Evolutionary conservation across 2,329 filamentous ascomycete genomes (phyloP).

Genomic region (Ophiocordyceps camponoti-floridani): DNA sequence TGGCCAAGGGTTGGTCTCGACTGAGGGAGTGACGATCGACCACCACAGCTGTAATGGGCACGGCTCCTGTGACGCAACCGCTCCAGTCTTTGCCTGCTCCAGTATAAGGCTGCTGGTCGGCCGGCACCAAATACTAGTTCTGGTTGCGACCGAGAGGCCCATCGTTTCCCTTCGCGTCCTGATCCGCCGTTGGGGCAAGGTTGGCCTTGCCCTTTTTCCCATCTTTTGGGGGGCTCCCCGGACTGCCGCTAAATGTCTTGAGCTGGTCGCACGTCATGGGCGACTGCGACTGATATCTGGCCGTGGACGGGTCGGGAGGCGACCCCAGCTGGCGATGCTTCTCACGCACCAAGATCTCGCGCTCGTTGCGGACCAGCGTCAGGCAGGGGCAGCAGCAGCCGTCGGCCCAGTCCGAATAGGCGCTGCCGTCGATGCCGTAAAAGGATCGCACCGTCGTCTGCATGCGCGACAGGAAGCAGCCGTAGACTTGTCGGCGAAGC

Average conservation of each 20-base stretch:
- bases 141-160: conserved; percentile 4
- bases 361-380: conserved; percentile 11
- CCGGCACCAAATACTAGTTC: conserved; percentile 5
- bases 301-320: conserved; percentile 2
- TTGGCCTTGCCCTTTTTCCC: neutral
- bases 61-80: neutral
- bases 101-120: neutral
- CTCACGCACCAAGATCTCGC: conserved; percentile 15
- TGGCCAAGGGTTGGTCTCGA: conserved; percentile 2
- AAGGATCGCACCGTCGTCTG: conserved; percentile 13
- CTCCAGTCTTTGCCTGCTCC: neutral
- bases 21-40: conserved; percentile 2
- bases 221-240: neutral
- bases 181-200: neutral
- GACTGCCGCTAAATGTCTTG: neutral
- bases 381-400: conserved; percentile 12
- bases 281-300: conserved; percentile 6
- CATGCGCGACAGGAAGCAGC: conserved; percentile 9
- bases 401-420: conserved; percentile 7
- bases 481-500: conserved; percentile 10
- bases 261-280: conserved; percentile 8
- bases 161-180: neutral
- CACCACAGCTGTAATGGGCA: conserved; percentile 1
- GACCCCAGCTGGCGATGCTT: conserved; percentile 3
- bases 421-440: conserved; percentile 13